phyloP scores from a whole-genome alignment of 805 yeast species.

The Cyberlindnera sargentensis region DNA sequence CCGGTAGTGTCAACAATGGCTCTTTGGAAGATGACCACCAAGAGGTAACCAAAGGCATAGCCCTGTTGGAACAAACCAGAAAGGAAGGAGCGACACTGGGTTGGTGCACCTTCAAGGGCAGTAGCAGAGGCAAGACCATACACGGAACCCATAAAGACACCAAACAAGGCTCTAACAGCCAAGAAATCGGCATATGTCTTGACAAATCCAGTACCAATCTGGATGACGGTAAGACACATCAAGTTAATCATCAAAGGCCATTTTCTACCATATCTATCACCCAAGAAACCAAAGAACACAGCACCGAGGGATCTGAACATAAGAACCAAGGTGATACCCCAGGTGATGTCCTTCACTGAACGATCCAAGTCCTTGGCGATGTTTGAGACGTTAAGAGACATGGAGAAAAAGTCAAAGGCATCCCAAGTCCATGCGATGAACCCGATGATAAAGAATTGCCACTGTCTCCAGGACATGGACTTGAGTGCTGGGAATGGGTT shows the following conservation, averaged over 20 bases:
- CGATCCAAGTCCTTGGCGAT: slow-evolving; percentile 41
- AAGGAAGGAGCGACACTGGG: slow-evolving; percentile 46
- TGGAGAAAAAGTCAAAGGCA: slow-evolving; percentile 57
- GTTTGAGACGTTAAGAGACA: slow-evolving; percentile 41
- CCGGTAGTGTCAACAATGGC: slow-evolving; percentile 49
- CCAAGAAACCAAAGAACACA: slow-evolving; percentile 48
- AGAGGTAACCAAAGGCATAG: slow-evolving; percentile 61
- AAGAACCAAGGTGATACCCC: slow-evolving; percentile 54
- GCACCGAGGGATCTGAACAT: slow-evolving; percentile 68
- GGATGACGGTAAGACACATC: slow-evolving; percentile 40
- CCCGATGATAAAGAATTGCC: slow-evolving; percentile 50
- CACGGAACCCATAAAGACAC: slow-evolving; percentile 46
- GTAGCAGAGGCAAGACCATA: slow-evolving; percentile 38
- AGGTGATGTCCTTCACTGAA: slow-evolving; percentile 45
- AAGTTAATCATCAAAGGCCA: slow-evolving; percentile 47
- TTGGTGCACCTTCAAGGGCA: slow-evolving; percentile 41
- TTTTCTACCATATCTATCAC: slow-evolving; percentile 57
- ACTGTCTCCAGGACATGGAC: slow-evolving; percentile 39
- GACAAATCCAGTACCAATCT: slow-evolving; percentile 60
- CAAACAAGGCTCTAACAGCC: slow-evolving; percentile 57
- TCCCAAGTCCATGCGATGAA: slow-evolving; percentile 60
- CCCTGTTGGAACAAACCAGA: slow-evolving; percentile 77
- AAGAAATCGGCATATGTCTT: slow-evolving; percentile 48
- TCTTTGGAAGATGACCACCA: slow-evolving; percentile 59
- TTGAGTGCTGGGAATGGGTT: slow-evolving; percentile 60